Percentiles rank a stretch among this genome's conserved stretches.
Conservation (phyloP, 2,329 filamentous ascomycete species). For the Neoascochyta sp. region DNA sequence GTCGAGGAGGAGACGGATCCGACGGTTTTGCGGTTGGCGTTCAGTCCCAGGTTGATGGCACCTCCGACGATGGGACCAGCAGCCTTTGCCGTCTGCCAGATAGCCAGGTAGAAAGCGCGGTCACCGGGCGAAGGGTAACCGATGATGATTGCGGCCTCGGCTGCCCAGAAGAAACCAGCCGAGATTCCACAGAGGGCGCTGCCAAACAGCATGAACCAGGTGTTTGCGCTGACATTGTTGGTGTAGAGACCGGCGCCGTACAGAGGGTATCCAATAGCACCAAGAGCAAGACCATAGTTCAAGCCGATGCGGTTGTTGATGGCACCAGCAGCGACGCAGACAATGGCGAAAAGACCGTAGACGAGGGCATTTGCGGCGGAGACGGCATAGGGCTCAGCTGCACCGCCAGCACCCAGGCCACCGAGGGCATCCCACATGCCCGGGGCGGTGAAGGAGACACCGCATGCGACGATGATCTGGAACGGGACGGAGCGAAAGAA, state of each 20-base stretch:
- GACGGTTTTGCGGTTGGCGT: conserved; percentile 36
- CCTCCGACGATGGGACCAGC: conserved; percentile 48
- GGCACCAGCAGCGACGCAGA: conserved; percentile 33
- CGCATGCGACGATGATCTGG: conserved; percentile 33
- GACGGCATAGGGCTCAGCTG: conserved; percentile 32
- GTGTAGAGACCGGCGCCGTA: conserved; percentile 43
- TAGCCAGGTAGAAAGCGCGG: conserved; percentile 35
- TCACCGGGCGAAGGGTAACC: conserved; percentile 40
- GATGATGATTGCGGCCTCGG: conserved; percentile 42
- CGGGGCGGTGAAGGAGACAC: conserved; percentile 33
- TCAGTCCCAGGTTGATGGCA: conserved; percentile 50
- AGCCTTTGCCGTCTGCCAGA: conserved; percentile 37
- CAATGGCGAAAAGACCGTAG: conserved; percentile 32
- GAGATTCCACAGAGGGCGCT: conserved; percentile 39
- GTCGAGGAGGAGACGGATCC: conserved; percentile 42
- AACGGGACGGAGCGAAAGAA: conserved; percentile 34
- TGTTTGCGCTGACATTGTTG: conserved; percentile 39
- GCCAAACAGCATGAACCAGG: conserved; percentile 42
- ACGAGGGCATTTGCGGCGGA: conserved; percentile 34
- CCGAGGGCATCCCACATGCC: conserved; percentile 38
- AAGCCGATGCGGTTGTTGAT: conserved; percentile 39
- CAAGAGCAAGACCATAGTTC: conserved; percentile 39
- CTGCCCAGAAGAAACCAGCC: conserved; percentile 44
- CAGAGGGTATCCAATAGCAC: conserved; percentile 43
- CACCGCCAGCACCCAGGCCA: conserved; percentile 32